A percentile compares a stretch with the other conserved stretches of the same genome.
Conservation (phyloP, 768 basidiomycete species). For the Paxillus involutus region DNA sequence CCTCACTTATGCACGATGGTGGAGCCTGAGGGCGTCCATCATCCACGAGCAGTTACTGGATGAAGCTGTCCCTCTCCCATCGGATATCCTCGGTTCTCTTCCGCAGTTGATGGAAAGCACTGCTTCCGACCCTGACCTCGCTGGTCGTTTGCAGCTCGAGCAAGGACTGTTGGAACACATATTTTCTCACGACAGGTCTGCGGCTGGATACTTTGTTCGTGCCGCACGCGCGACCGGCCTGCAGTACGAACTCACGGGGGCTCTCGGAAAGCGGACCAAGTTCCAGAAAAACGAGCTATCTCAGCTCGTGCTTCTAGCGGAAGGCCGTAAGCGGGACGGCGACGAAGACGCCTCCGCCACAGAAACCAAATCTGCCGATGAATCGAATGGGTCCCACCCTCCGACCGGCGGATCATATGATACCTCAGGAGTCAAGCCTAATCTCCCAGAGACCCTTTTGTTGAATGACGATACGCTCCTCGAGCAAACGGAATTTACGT, state of each 20-base stretch:
- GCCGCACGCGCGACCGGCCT: conserved; percentile 78
- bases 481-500: conserved; percentile 91
- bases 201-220: conserved; percentile 73
- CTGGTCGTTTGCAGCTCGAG: conserved; percentile 70
- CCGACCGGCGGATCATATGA: conserved; percentile 2
- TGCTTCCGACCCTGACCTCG: conserved; percentile 58
- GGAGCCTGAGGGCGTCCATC: conserved; percentile 73
- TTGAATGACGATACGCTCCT: conserved; percentile 96
- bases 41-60: conserved; percentile 80
- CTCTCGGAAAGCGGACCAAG: conserved; percentile 90
- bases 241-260: conserved; percentile 89
- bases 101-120: conserved; percentile 40
- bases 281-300: conserved; percentile 84
- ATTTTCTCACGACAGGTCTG: conserved; percentile 72
- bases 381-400: conserved; percentile 8
- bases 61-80: conserved; percentile 67
- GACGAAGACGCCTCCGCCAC: conserved; percentile 14
- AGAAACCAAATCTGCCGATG: conserved; percentile 1
- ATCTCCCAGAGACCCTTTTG: conserved; percentile 73
- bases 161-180: conserved; percentile 77
- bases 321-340: conserved; percentile 57
- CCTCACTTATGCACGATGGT: conserved; percentile 64
- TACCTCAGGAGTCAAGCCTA: conserved; percentile 6
- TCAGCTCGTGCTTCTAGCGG: conserved; percentile 93
- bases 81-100: conserved; percentile 40